Percentiles rank a stretch among this genome's conserved stretches.
phyloP scores from a whole-genome alignment of 441 rosid species.

The Euphorbia schlechtendalii region DNA sequence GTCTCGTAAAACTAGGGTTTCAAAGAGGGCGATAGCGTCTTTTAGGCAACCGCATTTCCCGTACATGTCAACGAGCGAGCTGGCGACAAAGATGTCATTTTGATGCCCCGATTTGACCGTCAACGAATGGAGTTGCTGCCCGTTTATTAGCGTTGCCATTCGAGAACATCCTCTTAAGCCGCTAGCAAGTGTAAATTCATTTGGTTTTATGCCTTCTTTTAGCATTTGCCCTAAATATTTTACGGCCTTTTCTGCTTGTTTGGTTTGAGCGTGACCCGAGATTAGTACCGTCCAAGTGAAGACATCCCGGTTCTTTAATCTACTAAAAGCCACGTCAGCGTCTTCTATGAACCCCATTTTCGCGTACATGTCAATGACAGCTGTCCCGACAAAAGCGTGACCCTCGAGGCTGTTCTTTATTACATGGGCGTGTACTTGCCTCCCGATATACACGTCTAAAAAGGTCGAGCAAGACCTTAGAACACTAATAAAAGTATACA shows the following conservation, averaged over 20 bases:
- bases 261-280: slow-evolving; percentile 30
- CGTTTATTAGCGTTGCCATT: slow-evolving; percentile 29
- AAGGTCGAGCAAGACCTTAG: slow-evolving; percentile 36
- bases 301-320: slow-evolving; percentile 29
- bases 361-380: slow-evolving; percentile 43
- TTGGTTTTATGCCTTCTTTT: slow-evolving; percentile 36
- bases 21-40: slow-evolving; percentile 48
- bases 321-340: slow-evolving; percentile 29
- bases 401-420: slow-evolving; percentile 31
- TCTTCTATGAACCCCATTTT: slow-evolving; percentile 35
- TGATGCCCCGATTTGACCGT: slow-evolving; percentile 46
- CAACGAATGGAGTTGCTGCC: slow-evolving; percentile 55
- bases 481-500: slow-evolving; percentile 28
- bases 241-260: slow-evolving; percentile 32
- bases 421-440: slow-evolving; percentile 39
- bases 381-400: slow-evolving; percentile 33
- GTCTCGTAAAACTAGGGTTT: slow-evolving; percentile 33
- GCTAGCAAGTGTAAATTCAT: slow-evolving; percentile 42
- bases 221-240: slow-evolving; percentile 32
- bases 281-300: slow-evolving; percentile 38
- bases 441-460: slow-evolving; percentile 28
- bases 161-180: slow-evolving; percentile 38
- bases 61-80: slow-evolving; percentile 65
- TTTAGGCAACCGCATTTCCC: slow-evolving; percentile 57
- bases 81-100: slow-evolving; percentile 50